Evolutionary conservation across 352 stramenopile species (phyloP).

Genomic region (Phytophthora pinifolia): DNA sequence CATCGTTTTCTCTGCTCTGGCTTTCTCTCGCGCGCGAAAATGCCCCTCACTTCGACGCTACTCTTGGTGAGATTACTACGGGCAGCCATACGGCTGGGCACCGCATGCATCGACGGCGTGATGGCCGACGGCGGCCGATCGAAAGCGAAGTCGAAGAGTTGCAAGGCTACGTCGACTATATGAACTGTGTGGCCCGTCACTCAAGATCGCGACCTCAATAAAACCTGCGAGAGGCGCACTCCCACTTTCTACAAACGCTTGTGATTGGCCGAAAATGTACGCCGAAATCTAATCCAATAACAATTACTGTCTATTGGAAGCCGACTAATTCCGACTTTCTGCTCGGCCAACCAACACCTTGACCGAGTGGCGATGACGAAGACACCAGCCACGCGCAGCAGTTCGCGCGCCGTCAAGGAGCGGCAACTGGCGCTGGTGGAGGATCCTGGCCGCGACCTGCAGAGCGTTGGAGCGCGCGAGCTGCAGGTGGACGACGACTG

Average conservation of each 20-base stretch:
- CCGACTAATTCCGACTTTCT: no score
- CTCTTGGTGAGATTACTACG: slow-evolving; percentile 27
- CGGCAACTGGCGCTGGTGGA: slow-evolving; percentile 72
- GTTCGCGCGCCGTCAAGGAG: slow-evolving; percentile 61
- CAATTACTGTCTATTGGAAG: no score
- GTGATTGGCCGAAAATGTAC: slow-evolving; percentile 10
- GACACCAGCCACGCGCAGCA: slow-evolving; percentile 28
- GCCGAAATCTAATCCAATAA: no score
- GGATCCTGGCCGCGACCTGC: slow-evolving; percentile 37
- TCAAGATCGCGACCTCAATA: slow-evolving; percentile 29
- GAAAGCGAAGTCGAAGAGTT: no score
- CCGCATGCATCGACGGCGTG: not conserved
- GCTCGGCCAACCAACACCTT: no score
- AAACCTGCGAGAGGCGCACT: slow-evolving; percentile 25
- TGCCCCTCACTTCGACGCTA: not conserved
- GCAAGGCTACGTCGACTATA: slow-evolving; percentile 5
- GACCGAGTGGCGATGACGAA: slow-evolving; percentile 15
- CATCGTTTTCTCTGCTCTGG: slow-evolving; percentile 30
- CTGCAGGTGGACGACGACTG: slow-evolving; percentile 80
- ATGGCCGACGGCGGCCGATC: no score
- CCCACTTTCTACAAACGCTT: slow-evolving; percentile 4
- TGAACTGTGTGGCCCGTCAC: slow-evolving; percentile 1
- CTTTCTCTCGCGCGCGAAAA: slow-evolving; percentile 35
- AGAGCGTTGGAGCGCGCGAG: slow-evolving; percentile 47
- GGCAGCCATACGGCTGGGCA: not conserved